phyloP scores from a whole-genome alignment of 2,329 filamentous ascomycete species.

The Lecanoromycetidae sp. region DNA sequence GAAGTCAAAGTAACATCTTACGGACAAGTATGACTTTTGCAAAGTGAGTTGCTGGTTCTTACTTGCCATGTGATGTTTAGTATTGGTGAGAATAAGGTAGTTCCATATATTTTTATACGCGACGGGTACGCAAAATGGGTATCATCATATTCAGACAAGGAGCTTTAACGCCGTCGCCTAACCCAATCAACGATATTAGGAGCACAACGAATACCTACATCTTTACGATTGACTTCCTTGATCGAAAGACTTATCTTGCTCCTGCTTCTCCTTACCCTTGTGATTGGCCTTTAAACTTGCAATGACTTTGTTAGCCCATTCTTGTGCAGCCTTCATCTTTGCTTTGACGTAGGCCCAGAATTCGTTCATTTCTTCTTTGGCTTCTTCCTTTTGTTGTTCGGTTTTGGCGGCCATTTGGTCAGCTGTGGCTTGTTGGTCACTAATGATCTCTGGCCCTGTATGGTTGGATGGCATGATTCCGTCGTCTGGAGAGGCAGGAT shows the following conservation, averaged over 20 bases:
- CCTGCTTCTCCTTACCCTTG: background rate
- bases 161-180: too few species aligned
- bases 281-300: conserved; percentile 3
- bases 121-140: too few species aligned
- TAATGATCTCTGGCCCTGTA: background rate
- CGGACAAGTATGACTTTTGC: too few species aligned
- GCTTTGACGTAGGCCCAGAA: conserved; percentile 28
- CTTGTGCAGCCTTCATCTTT: conserved; percentile 27
- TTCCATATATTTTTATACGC: too few species aligned
- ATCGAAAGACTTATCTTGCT: background rate
- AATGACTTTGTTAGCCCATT: conserved; percentile 26
- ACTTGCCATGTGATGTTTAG: too few species aligned
- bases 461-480: conserved; percentile 10
- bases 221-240: conserved; percentile 2
- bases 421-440: background rate
- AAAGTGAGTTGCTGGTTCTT: too few species aligned
- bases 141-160: too few species aligned
- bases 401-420: conserved; percentile 2
- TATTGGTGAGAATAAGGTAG: too few species aligned
- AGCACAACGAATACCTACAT: background rate
- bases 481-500: conserved; percentile 4
- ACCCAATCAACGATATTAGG: too few species aligned
- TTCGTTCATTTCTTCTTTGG: conserved; percentile 5
- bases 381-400: background rate
- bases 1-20: too few species aligned